These are phyloP conservation scores for Ilex asprella DNA, from an alignment of 257 asterid genomes.

Conservation along the genomic window DNA sequence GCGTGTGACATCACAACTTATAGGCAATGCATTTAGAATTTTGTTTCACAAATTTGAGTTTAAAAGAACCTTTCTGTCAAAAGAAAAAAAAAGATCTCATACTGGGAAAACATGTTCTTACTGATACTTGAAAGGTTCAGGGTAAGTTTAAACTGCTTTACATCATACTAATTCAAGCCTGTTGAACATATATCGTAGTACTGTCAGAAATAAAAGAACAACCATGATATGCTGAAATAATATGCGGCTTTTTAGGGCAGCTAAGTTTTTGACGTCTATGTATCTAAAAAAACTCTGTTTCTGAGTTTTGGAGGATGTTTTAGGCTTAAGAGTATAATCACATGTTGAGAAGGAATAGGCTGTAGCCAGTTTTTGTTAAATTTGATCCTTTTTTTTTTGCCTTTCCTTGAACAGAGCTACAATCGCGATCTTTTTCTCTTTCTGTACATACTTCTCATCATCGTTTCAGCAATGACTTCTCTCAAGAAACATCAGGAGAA, in stretches of 20 bases:
- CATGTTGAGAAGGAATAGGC: background rate
- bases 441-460: slow-evolving; percentile 71
- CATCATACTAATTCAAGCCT: too few relatives aligned
- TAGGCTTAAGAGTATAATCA: background rate
- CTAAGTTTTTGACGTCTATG: background rate
- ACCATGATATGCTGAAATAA: too few relatives aligned
- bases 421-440: slow-evolving; percentile 87
- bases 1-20: too few relatives aligned
- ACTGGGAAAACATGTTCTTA: too few relatives aligned
- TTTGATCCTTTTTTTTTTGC: slow-evolving; percentile 13
- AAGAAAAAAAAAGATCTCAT: too few relatives aligned
- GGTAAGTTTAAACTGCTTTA: too few relatives aligned
- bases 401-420: slow-evolving; percentile 69
- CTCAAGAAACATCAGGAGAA: slow-evolving; percentile 82
- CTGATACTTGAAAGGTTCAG: too few relatives aligned
- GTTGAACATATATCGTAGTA: too few relatives aligned
- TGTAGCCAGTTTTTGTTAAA: background rate
- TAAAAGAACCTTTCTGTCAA: too few relatives aligned
- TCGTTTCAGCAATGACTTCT: slow-evolving; percentile 81
- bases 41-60: too few relatives aligned
- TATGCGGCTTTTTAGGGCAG: background rate
- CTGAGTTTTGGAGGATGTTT: background rate
- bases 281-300: background rate
- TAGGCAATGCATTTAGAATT: too few relatives aligned
- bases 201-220: too few relatives aligned